Conservation (phyloP, 202 grass and related monocot genomes). For the Elaeis oleifera region DNA sequence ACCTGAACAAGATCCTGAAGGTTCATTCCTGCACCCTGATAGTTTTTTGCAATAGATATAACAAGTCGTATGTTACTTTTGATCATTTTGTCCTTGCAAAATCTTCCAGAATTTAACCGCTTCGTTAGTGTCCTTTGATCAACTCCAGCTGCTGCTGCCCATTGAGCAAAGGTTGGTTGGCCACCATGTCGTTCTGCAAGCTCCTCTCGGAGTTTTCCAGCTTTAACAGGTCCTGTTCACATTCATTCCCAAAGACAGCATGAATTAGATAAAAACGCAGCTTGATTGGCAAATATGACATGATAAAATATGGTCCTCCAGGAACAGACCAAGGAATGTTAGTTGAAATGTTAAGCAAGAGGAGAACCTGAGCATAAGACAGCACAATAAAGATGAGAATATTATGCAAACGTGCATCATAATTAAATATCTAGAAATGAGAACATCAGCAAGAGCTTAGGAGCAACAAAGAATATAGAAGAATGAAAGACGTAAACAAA, state of each 20-base stretch:
- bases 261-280: neutral
- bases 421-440: too few species aligned
- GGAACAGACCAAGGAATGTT: too few species aligned
- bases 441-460: too few species aligned
- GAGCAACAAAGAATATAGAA: too few species aligned
- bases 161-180: constrained; percentile 61
- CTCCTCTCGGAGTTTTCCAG: constrained; percentile 43
- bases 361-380: too few species aligned
- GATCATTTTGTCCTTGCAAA: constrained; percentile 80
- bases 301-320: too few species aligned
- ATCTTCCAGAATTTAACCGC: constrained; percentile 48
- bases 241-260: constrained; percentile 9
- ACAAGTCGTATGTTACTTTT: constrained; percentile 78
- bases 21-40: constrained; percentile 40
- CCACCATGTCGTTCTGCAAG: constrained; percentile 31
- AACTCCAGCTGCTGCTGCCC: constrained; percentile 58
- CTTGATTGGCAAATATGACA: neutral
- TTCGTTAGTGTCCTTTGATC: constrained; percentile 44
- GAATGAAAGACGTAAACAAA: too few species aligned
- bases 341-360: too few species aligned
- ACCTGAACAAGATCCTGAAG: constrained; percentile 93
- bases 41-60: constrained; percentile 82
- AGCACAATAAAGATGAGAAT: too few species aligned
- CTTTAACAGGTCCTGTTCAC: constrained; percentile 58
- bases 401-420: too few species aligned